These are phyloP conservation scores for Isatis lusitanica DNA, from an alignment of 441 rosid species.

Conservation along the genomic window DNA sequence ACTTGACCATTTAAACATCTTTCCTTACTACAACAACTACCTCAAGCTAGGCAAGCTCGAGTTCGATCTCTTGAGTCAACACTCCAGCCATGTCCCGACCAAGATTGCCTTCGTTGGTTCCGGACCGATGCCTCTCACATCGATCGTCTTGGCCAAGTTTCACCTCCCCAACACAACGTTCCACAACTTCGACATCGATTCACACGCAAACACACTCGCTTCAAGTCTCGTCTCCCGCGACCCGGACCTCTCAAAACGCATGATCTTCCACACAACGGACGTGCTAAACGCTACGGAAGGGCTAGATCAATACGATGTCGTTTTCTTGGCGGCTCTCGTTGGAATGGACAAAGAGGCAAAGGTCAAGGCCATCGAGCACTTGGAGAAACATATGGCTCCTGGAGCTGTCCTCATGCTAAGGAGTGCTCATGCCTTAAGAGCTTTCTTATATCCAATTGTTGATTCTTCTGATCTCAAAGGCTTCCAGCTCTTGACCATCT, in stretches of 20 bases:
- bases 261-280: constrained; percentile 69
- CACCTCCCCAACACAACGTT: constrained; percentile 58
- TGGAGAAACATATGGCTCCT: constrained; percentile 75
- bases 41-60: constrained; percentile 79
- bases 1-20: constrained; percentile 58
- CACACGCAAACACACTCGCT: constrained; percentile 66
- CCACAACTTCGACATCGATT: constrained; percentile 81
- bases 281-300: constrained; percentile 49
- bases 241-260: constrained; percentile 61
- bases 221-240: constrained; percentile 48
- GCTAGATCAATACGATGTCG: constrained; percentile 65
- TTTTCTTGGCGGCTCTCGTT: constrained; percentile 83
- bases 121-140: constrained; percentile 88
- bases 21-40: constrained; percentile 78
- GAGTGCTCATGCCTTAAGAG: constrained; percentile 91
- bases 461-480: constrained; percentile 68
- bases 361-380: constrained; percentile 56
- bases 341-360: constrained; percentile 82
- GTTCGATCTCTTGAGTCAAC: constrained; percentile 52
- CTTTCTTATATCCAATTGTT: constrained; percentile 77
- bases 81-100: constrained; percentile 42
- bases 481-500: constrained; percentile 66
- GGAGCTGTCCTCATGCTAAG: constrained; percentile 70
- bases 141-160: constrained; percentile 69
- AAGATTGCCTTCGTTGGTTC: constrained; percentile 87